Conservation (phyloP, 2,329 filamentous ascomycete species). For the Colletotrichum truncatum region DNA sequence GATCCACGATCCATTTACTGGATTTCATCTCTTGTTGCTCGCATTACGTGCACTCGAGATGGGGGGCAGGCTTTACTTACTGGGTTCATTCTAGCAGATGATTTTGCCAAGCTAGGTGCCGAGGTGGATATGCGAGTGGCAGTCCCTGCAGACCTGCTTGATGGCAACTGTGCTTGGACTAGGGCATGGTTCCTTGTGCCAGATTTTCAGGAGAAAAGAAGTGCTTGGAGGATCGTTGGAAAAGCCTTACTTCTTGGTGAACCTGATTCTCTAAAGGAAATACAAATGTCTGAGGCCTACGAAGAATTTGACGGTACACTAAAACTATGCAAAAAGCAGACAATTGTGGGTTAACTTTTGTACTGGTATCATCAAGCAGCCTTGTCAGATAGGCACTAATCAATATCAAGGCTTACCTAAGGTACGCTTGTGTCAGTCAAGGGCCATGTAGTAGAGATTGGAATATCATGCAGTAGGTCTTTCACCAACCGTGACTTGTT, state of each 20-base stretch:
- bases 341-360: too few relatives aligned
- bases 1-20: conserved; percentile 10
- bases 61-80: neutral
- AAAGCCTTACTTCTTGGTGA: conserved; percentile 3
- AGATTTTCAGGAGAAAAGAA: neutral
- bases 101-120: neutral
- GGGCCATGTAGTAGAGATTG: too few relatives aligned
- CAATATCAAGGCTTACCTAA: too few relatives aligned
- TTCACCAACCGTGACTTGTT: too few relatives aligned
- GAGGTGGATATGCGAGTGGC: neutral
- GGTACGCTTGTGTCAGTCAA: too few relatives aligned
- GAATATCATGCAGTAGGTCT: too few relatives aligned
- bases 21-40: neutral
- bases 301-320: too few relatives aligned
- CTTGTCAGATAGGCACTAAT: too few relatives aligned
- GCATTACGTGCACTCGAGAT: neutral
- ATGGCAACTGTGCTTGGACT: conserved; percentile 2
- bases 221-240: neutral
- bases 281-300: too few relatives aligned
- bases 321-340: too few relatives aligned
- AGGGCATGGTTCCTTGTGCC: conserved; percentile 6
- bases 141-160: neutral
- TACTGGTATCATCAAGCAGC: too few relatives aligned
- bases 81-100: neutral
- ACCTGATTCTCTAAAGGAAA: too few relatives aligned